A percentile compares a stretch with the other conserved stretches of the same genome.
These are phyloP conservation scores for Cucurbita pepo DNA, from an alignment of 306 rosid species.

Conservation along the genomic window DNA sequence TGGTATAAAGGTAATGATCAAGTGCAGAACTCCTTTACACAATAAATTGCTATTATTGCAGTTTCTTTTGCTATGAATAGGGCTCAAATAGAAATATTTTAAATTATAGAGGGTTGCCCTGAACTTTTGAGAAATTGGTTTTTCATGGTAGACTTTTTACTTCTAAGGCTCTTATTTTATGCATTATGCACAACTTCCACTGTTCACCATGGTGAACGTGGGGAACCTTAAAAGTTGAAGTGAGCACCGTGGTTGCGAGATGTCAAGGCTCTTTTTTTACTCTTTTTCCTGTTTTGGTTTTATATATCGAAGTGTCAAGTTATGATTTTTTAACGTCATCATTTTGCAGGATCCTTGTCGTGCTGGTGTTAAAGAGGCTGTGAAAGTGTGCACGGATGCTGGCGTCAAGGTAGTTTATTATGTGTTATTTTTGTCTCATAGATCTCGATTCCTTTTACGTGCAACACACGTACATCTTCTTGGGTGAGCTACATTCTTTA, in stretches of 20 bases:
- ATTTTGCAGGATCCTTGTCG: conserved; percentile 86
- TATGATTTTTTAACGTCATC: not conserved
- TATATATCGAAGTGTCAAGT: not conserved
- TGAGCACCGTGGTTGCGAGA: not conserved
- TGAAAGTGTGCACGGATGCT: conserved; percentile 50
- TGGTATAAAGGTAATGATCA: conserved; percentile 72
- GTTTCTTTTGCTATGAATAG: not conserved
- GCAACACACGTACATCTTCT: not conserved
- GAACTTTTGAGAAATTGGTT: not conserved
- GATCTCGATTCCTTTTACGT: not conserved
- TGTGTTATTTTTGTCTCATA: conserved; percentile 4
- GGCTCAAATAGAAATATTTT: not conserved
- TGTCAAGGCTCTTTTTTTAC: not conserved
- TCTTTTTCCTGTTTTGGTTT: not conserved
- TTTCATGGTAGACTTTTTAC: not conserved
- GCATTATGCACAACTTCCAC: not conserved
- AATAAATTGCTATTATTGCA: not conserved
- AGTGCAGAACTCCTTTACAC: not conserved
- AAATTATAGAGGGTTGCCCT: not conserved
- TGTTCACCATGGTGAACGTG: not conserved
- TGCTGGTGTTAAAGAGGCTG: conserved; percentile 64
- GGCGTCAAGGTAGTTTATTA: conserved; percentile 72
- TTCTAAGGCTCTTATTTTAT: not conserved
- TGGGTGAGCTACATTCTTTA: not conserved
- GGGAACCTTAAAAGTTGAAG: not conserved